Evolutionary conservation across 345 rosid species (phyloP), one percentile per base, ranked within the genome.

Genomic region (Cardiospermum halicacabum): DNA sequence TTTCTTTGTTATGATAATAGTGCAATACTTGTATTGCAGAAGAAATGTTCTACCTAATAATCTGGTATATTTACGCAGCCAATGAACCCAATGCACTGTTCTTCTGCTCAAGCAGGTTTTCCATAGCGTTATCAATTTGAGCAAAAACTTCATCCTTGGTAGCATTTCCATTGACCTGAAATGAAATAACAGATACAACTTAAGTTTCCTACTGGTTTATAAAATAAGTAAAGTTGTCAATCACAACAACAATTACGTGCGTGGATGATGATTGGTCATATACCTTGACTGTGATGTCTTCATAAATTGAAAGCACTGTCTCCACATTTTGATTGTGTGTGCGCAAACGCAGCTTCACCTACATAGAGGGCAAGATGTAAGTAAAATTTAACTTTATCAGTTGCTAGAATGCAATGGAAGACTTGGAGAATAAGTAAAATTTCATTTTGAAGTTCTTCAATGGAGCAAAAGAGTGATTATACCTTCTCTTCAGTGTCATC

Each of bases 401-500:
- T 27, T 32, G 45, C 60, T 8, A 40, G 28, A 15, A 43, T 11
- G 5, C 16, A 43, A 54, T 16, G 18, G 31, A 40, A 22, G 30
- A 22, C 24, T 40, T 18, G 37, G 42, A 55, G 32, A 16, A 58
- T n/a, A 71, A 13, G 49, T 32, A 16, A 30, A 6, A 5, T 57
- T 27, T 11, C 26, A 25, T 19, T 3, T 5, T 24, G 45, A 68
- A 60, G 24, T 9, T 32, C 34, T 40, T 30, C 48, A 61, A 32
- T 39, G 18, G 54, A 4, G 64, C 24, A 51, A 37, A 49, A 56
- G 30, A 54, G 36, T 45, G 39, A 31, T 75, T 79, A 65, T 82
- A 78, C 98, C 97, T 88, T 93, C 64, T 93, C 97, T 79, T 84
- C 91, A 0, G 97, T 93, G 75, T 93, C 97, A 74, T 93, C 98